A percentile compares a stretch with the other conserved stretches of the same genome.
These are phyloP conservation scores for Tulasnella sp. DNA, from an alignment of 768 basidiomycete species.

Conservation along the genomic window DNA sequence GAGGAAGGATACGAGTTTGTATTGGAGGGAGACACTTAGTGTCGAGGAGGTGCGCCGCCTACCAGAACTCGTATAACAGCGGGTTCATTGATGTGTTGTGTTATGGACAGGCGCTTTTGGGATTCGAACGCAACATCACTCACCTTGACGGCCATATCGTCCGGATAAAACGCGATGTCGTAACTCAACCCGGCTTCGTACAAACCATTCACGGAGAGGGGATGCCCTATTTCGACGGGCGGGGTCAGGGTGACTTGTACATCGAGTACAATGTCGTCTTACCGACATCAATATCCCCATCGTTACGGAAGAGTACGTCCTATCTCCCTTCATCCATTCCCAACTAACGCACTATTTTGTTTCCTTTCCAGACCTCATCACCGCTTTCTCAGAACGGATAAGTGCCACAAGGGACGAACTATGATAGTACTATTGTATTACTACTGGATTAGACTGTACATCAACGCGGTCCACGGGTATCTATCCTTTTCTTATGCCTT, in stretches of 20 bases:
- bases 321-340: no score
- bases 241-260: conserved; percentile 64
- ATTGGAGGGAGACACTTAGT: conserved; percentile 85
- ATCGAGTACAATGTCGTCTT: conserved; percentile 90
- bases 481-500: no score
- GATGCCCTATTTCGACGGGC: conserved; percentile 58
- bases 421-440: no score
- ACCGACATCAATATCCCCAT: conserved; percentile 55
- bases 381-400: no score
- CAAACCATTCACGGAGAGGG: conserved; percentile 80
- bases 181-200: conserved; percentile 90
- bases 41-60: conserved; percentile 77
- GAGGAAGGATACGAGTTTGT: conserved; percentile 80
- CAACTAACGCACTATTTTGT: no score
- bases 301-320: conserved; percentile 62
- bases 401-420: no score
- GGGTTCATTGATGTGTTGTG: conserved; percentile 15
- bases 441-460: no score
- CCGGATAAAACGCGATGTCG: conserved; percentile 52
- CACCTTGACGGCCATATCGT: conserved; percentile 83
- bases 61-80: neutral
- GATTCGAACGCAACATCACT: conserved; percentile 85
- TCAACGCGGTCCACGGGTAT: no score
- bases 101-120: conserved; percentile 66
- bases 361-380: no score